Base-by-base conservation (phyloP, 805 yeast species). In the Danielozyma ontarioensis region DNA sequence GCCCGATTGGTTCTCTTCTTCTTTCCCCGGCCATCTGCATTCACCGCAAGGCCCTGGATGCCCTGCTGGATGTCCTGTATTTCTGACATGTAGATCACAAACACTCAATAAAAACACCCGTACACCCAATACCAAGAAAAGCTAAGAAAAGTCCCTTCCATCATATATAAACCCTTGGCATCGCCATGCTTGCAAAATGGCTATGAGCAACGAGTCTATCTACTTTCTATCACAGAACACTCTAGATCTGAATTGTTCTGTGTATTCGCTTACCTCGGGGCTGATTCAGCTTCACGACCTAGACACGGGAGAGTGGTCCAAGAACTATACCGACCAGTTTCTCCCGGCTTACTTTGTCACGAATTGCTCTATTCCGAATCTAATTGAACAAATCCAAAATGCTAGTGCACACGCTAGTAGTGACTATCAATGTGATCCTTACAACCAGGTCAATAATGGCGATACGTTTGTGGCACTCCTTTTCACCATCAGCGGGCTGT, bases 401-500 rank as follows among this genome's bases (percentile, higher is more conserved):
- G 32, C 53, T 2, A 74, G 11, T 7, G 29, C 11, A 11, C 13
- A 27, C n/a, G 29, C 13, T 18, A 18, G 8, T 7, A 5, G 13
- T 7, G 15, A 27, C n/a, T 13, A 27, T 12, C n/a, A 8, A 13
- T 10, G 16, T 16, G 5, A 10, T 16, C 62, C 61, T 5, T 57
- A 55, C 33, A 57, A 57, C 36, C 42, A 46, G 16, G 35, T 49
- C 11, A 62, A 62, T 36, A 59, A 59, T 37, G 71, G 70, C n/a
- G 66, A 61, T 40, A 48, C 64, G 14, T 62, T 62, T 37, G 64
- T 66, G 26, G 68, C 71, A 14, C 56, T 78, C 3, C 56, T 73
- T 28, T 78, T 75, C 54, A 70, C 71, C n/a, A 49, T 72, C 3
- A 66, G 76, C 34, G 75, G 79, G 0, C 62, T 74, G 13, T 75